Evolutionary conservation across 225 moss, liverwort and hornwort species (phyloP).

Genomic region (Straminergon stramineum): DNA sequence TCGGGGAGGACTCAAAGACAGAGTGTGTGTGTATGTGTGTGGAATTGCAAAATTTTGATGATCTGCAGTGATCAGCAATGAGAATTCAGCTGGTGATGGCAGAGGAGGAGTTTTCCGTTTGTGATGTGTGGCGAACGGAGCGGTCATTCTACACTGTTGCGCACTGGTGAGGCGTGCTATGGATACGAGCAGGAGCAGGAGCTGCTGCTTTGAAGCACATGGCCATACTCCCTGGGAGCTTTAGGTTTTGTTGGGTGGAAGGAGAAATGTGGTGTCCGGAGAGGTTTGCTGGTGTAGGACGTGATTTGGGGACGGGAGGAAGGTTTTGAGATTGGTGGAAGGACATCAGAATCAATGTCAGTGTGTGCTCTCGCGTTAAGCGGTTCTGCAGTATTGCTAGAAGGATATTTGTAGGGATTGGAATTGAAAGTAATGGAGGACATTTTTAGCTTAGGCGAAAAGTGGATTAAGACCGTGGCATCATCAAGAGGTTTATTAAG

Average conservation of each 20-base stretch:
- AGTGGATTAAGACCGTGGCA: slow-evolving; percentile 81
- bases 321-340: slow-evolving; percentile 10
- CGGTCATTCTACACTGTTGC: background rate
- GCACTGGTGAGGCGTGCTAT: background rate
- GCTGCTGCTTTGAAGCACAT: slow-evolving; percentile 8
- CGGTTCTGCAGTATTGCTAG: background rate
- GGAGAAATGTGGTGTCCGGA: slow-evolving; percentile 30
- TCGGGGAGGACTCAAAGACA: background rate
- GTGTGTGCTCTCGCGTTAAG: background rate
- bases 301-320: slow-evolving; percentile 23
- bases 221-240: background rate
- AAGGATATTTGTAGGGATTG: slow-evolving; percentile 8
- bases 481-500: slow-evolving; percentile 57
- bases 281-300: slow-evolving; percentile 10
- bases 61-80: slow-evolving; percentile 7
- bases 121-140: background rate
- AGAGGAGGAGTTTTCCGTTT: background rate
- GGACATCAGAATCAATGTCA: slow-evolving; percentile 18
- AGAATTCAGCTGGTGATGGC: slow-evolving; percentile 7
- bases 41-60: background rate
- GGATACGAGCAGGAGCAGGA: slow-evolving; percentile 9
- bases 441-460: slow-evolving; percentile 69
- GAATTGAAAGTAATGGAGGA: slow-evolving; percentile 26
- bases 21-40: background rate
- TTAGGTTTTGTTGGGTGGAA: slow-evolving; percentile 15